Evolutionary conservation across 2,329 filamentous ascomycete genomes (phyloP).

Genomic region (Apiospora marii): DNA sequence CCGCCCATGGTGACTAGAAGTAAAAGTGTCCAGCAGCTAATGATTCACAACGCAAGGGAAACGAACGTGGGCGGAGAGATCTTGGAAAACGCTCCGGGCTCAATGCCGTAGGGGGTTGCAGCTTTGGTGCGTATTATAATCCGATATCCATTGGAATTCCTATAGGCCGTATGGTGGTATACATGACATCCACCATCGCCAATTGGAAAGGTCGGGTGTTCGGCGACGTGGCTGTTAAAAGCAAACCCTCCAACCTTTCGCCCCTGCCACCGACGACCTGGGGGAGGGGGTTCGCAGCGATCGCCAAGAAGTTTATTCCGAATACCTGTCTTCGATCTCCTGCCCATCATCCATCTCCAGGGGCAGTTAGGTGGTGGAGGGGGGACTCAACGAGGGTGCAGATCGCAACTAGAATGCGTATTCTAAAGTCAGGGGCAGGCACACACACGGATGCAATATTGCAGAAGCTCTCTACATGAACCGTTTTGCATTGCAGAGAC

Average conservation of each 20-base stretch:
- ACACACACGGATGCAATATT: neutral
- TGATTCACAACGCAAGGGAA: neutral
- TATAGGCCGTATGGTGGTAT: neutral
- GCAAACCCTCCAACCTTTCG: neutral
- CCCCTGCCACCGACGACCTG: neutral
- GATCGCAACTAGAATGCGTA: neutral
- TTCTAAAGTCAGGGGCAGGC: neutral
- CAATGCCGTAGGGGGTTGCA: neutral
- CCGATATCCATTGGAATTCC: neutral
- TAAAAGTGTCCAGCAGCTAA: neutral
- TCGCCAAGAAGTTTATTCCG: neutral
- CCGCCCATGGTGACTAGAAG: slow-evolving; percentile 26
- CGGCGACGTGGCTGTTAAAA: slow-evolving; percentile 11
- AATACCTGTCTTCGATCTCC: neutral
- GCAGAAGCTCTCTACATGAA: neutral
- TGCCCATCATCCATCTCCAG: neutral
- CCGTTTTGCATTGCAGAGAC: slow-evolving; percentile 8
- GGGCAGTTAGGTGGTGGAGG: neutral
- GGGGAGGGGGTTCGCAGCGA: neutral
- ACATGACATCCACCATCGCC: neutral
- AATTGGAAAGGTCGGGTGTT: neutral
- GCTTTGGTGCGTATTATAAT: neutral
- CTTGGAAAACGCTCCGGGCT: neutral
- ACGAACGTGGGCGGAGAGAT: neutral
- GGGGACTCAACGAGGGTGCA: neutral